Evolutionary conservation across 208 protist genomes (phyloP).

Genomic region (Acanthamoeba healyi): DNA sequence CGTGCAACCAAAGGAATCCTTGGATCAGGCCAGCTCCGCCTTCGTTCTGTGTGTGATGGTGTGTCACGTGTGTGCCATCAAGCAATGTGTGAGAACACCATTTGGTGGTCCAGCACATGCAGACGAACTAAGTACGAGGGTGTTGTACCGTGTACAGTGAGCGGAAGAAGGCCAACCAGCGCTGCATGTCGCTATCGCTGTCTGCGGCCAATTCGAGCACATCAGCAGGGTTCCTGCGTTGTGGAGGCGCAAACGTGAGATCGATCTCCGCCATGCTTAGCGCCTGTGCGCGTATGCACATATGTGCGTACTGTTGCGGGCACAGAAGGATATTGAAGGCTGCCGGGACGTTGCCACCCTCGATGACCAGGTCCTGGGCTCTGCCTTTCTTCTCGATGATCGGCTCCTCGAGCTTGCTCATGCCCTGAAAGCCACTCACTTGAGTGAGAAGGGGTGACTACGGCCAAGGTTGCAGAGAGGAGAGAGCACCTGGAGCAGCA

Average conservation of each 20-base stretch:
- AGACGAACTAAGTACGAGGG: too few species aligned
- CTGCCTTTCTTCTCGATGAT: slow-evolving; percentile 57
- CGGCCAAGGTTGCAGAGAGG: background rate
- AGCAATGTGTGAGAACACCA: background rate
- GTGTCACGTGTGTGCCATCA: background rate
- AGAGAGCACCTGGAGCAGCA: background rate
- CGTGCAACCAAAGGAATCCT: slow-evolving; percentile 53
- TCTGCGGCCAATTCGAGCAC: slow-evolving; percentile 36
- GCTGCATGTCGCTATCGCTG: slow-evolving; percentile 29
- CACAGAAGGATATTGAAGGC: slow-evolving; percentile 50
- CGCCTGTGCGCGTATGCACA: too few species aligned
- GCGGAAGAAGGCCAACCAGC: slow-evolving; percentile 35
- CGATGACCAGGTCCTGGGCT: background rate
- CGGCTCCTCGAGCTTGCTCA: slow-evolving; percentile 53
- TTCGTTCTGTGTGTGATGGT: background rate
- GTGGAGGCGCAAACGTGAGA: background rate
- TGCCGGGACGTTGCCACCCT: background rate
- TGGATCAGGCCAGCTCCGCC: slow-evolving; percentile 8
- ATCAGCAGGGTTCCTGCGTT: background rate
- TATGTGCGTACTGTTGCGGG: background rate
- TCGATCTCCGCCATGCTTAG: background rate
- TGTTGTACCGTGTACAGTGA: slow-evolving; percentile 20
- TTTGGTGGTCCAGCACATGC: too few species aligned
- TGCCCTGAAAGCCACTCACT: background rate
- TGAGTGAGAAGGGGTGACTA: too few species aligned